Base-by-base conservation (phyloP, 2,329 filamentous ascomycete genomes). In the Penicillium oxalicum region DNA sequence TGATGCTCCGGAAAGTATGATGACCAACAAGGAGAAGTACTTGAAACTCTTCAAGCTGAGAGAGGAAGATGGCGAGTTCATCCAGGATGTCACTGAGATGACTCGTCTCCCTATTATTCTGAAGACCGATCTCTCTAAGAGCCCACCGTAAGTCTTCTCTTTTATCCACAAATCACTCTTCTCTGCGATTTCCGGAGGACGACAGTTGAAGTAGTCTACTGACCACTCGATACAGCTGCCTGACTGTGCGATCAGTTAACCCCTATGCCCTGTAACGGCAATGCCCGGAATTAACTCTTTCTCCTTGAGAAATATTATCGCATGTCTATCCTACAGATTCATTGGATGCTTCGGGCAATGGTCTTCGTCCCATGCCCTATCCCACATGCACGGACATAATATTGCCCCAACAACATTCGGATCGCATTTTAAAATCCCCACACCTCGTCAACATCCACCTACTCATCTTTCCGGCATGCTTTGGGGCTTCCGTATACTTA, bases 21-120 rank as follows among this genome's bases (percentile, higher is more conserved):
- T 93, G 67, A 88, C 80, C 57, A 89, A 93, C 75, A 97, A 95
- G 79, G 90, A 97, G 77, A 96, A 95, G 76, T 98, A 96, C 71
- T 73, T 95, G 55, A 88, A 85, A 67, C 77, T 93, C 56, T 97
- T 97, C 76, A 83, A 84, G 60, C 78, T 98, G 59, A 81, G 93
- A 45, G 91, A 98, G 70, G 88, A 95, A 72, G 86, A 87, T 60
- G 91, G 91, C 57, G 88, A 97, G 61, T 94, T 94, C 75, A 96
- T 98, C 64, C 93, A 98, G 74, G 93, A 98, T 70, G 90, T 98
- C 58, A 91, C 85, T 49, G 93, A 98, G 77, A 96, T 98, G 91
- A 91, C 89, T 38, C 81, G 91, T 60, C 87, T 98, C 53, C 93
- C 93, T n/a, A 87, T 98, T 59, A 95, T 98, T 68, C 75, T 98